phyloP scores from a whole-genome alignment of 192 early-diverging fungal species.

The Gryganskiella cystojenkinii region DNA sequence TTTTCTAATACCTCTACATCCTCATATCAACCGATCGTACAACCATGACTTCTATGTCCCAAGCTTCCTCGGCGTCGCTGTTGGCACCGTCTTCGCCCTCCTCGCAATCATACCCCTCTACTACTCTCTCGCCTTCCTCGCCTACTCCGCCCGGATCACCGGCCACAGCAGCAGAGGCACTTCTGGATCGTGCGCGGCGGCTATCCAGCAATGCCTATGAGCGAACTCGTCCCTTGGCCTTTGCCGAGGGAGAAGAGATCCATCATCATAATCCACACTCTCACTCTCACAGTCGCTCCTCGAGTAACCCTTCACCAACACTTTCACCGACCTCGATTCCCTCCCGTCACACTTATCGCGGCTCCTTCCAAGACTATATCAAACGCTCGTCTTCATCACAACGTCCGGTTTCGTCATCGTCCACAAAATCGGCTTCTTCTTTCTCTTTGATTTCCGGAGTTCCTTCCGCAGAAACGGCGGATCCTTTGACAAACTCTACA shows the following conservation, averaged over 20 bases:
- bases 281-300: background rate
- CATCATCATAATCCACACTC: background rate
- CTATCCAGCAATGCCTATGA: conserved; percentile 39
- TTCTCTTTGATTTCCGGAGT: background rate
- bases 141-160: conserved; percentile 11
- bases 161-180: conserved; percentile 38
- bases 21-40: no score
- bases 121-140: background rate
- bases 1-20: no score
- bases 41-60: no score
- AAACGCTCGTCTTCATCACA: conserved; percentile 22
- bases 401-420: background rate
- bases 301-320: background rate
- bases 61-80: no score
- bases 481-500: conserved; percentile 2
- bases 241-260: conserved; percentile 42
- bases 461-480: conserved; percentile 8
- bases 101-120: background rate
- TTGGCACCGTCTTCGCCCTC: no score
- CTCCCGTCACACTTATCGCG: conserved; percentile 26
- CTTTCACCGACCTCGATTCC: conserved; percentile 6
- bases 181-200: conserved; percentile 25
- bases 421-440: background rate
- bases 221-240: conserved; percentile 15
- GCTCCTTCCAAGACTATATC: conserved; percentile 29